These are phyloP conservation scores for Cutaneotrichosporon sp. DNA, from an alignment of 1,284 basidiomycete genomes.

Conservation along the genomic window DNA sequence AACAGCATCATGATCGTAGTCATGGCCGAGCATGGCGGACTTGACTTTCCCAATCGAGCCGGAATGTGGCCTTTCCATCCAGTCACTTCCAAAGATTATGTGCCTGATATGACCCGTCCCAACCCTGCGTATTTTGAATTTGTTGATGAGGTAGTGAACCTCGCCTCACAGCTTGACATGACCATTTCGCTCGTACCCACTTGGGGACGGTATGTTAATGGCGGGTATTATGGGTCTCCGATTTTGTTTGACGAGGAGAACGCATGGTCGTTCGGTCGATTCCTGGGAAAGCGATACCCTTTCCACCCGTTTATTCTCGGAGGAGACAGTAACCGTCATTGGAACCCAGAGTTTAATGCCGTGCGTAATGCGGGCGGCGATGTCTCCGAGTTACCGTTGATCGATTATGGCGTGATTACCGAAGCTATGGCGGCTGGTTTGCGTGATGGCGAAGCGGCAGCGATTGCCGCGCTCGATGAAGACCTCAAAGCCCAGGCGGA, in stretches of 20 bases:
- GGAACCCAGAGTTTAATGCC: constrained; percentile 18
- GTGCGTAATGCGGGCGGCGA: constrained; percentile 4
- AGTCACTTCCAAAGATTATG: background rate
- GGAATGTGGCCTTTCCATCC: constrained; percentile 28
- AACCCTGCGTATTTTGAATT: constrained; percentile 24
- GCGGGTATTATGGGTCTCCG: constrained; percentile 26
- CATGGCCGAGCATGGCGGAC: constrained; percentile 28
- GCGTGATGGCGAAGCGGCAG: constrained; percentile 8
- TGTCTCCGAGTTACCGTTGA: constrained; percentile 1
- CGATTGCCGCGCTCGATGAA: constrained; percentile 6
- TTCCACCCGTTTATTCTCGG: constrained; percentile 28
- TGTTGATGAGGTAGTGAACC: constrained; percentile 20
- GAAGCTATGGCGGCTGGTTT: constrained; percentile 21
- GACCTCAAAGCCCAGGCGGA: background rate
- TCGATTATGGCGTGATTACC: constrained; percentile 14
- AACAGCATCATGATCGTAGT: constrained; percentile 24
- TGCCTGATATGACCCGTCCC: constrained; percentile 18
- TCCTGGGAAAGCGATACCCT: constrained; percentile 29
- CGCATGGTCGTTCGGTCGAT: constrained; percentile 22
- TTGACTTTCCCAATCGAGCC: constrained; percentile 27
- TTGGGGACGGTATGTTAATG: constrained; percentile 31
- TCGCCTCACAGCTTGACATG: constrained; percentile 23
- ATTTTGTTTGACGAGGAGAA: constrained; percentile 24
- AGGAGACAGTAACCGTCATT: constrained; percentile 28
- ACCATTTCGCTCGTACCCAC: constrained; percentile 25